Percentiles rank a stretch among this genome's conserved stretches.
These are phyloP conservation scores for Metschnikowia cubensis DNA, from an alignment of 805 yeast species.

Conservation along the genomic window DNA sequence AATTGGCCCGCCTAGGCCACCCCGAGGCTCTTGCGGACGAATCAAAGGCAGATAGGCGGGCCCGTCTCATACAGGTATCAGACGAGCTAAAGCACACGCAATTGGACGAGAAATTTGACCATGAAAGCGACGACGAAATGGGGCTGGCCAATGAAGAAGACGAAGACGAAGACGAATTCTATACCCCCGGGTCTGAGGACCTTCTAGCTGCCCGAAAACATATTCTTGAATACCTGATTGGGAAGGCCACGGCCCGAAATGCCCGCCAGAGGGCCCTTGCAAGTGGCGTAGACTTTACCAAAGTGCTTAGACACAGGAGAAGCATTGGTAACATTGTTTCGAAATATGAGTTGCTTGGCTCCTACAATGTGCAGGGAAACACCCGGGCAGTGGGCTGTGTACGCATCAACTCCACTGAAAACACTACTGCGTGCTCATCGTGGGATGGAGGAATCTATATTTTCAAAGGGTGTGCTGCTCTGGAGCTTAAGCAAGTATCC, in stretches of 20 bases:
- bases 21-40: constrained; percentile 60
- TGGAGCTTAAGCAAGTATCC: constrained; percentile 10
- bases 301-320: constrained; percentile 47
- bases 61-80: constrained; percentile 48
- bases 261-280: constrained; percentile 26
- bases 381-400: constrained; percentile 65
- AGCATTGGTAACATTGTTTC: constrained; percentile 29
- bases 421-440: constrained; percentile 59
- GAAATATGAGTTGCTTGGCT: constrained; percentile 48
- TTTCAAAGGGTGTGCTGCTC: constrained; percentile 18
- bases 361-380: constrained; percentile 59
- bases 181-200: constrained; percentile 68
- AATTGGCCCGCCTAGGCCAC: constrained; percentile 48
- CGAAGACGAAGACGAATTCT: constrained; percentile 75
- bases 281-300: constrained; percentile 32
- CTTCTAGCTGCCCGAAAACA: constrained; percentile 48
- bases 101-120: background rate
- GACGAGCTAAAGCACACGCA: constrained; percentile 22
- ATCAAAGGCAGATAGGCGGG: constrained; percentile 55
- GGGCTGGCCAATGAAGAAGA: constrained; percentile 39
- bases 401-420: constrained; percentile 38
- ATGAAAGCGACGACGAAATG: constrained; percentile 8
- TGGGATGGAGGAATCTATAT: constrained; percentile 77
- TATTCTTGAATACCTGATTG: constrained; percentile 52
- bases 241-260: constrained; percentile 42